Evolutionary conservation across 495 filamentous ascomycete genomes (phyloP).

Genomic region (Penicillium diatomitis): DNA sequence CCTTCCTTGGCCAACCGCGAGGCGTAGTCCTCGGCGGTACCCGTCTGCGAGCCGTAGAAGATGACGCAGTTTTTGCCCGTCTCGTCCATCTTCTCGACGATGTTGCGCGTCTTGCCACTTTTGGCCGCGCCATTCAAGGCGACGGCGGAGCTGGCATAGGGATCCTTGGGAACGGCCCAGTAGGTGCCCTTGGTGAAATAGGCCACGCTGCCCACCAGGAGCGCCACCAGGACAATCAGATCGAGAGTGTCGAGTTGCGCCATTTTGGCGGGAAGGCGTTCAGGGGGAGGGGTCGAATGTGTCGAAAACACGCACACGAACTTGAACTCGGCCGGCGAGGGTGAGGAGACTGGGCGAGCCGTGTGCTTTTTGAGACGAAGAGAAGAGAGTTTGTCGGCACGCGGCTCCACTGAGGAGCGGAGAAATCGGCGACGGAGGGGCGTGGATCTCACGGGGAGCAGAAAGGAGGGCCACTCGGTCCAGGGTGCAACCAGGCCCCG

Average conservation of each 20-base stretch:
- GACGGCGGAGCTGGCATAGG: slow-evolving; percentile 66
- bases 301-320: background rate
- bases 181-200: slow-evolving; percentile 96
- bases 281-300: background rate
- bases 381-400: slow-evolving; percentile 3
- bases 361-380: background rate
- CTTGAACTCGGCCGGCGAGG: too few species aligned
- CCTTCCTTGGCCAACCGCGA: slow-evolving; percentile 97
- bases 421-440: slow-evolving; percentile 1
- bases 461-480: too few species aligned
- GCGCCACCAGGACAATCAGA: slow-evolving; percentile 74
- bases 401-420: background rate
- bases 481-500: too few species aligned
- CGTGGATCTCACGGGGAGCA: too few species aligned
- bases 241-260: slow-evolving; percentile 94
- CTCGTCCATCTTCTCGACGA: slow-evolving; percentile 93
- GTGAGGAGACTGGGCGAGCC: too few species aligned
- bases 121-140: slow-evolving; percentile 60
- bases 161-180: slow-evolving; percentile 77
- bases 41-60: slow-evolving; percentile 97
- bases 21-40: slow-evolving; percentile 97
- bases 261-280: slow-evolving; percentile 44
- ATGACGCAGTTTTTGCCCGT: slow-evolving; percentile 93
- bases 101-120: slow-evolving; percentile 82
- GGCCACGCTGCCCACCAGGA: slow-evolving; percentile 79